phyloP scores from a whole-genome alignment of 169 alveolate genomes.

The Besnoitia besnoiti region DNA sequence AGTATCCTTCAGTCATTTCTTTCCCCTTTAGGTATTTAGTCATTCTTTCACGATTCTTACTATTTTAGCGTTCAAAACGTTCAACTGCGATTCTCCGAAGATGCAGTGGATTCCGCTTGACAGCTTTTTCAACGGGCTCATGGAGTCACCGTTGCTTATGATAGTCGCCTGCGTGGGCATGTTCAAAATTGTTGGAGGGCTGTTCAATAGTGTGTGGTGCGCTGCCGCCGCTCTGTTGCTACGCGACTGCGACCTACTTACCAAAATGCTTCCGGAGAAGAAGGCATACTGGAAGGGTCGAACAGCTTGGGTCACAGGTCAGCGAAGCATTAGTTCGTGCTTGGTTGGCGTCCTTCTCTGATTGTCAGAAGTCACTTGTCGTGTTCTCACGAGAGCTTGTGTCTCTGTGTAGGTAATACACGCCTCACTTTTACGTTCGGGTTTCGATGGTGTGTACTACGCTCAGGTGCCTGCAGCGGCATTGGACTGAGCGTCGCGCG shows the following conservation, averaged over 20 bases:
- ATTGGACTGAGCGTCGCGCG: slow-evolving; percentile 35
- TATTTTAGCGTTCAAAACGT: too few species aligned
- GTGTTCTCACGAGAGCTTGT: not conserved
- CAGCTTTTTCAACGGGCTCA: slow-evolving; percentile 7
- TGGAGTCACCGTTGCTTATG: slow-evolving; percentile 42
- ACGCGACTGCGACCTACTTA: slow-evolving; percentile 29
- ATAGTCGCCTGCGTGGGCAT: slow-evolving; percentile 14
- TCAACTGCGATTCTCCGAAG: too few species aligned
- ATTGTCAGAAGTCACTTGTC: not conserved
- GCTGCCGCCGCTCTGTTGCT: slow-evolving; percentile 1
- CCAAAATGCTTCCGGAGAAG: slow-evolving; percentile 34
- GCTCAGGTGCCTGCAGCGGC: slow-evolving; percentile 46
- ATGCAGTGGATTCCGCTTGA: not conserved
- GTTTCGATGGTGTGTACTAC: not conserved
- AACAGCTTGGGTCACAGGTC: slow-evolving; percentile 33
- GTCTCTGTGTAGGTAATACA: too few species aligned
- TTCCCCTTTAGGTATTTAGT: not conserved
- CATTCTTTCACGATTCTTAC: too few species aligned
- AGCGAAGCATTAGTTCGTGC: not conserved
- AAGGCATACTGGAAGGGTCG: slow-evolving; percentile 17
- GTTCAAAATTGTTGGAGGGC: slow-evolving; percentile 1
- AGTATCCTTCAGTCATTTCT: not conserved
- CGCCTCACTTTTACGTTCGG: too few species aligned
- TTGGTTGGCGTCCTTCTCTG: too few species aligned
- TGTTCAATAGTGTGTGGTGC: slow-evolving; percentile 26